Conservation (phyloP, 73 alveolate species). For the Tetrahymena malaccensis region DNA sequence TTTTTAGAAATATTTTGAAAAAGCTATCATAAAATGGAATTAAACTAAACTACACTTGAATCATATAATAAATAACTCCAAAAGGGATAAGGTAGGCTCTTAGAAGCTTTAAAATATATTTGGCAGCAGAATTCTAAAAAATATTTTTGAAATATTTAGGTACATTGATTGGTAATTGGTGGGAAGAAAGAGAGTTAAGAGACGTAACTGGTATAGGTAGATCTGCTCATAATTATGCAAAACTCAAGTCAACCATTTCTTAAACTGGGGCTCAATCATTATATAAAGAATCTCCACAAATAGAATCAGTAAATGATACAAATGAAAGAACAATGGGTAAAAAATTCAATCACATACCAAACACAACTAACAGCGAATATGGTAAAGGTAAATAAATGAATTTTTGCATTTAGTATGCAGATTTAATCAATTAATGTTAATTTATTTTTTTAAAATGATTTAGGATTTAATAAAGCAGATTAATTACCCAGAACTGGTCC, state of each 20-base stretch:
- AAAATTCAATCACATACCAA: conserved; percentile 30
- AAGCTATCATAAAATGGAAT: neutral
- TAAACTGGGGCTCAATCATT: neutral
- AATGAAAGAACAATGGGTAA: conserved; percentile 51
- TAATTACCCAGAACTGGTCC: neutral
- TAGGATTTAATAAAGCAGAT: neutral
- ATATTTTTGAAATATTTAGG: conserved; percentile 10
- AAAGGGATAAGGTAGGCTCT: neutral
- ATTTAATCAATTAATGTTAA: neutral
- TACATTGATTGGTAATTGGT: conserved; percentile 80
- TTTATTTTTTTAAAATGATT: neutral
- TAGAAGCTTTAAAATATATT: neutral
- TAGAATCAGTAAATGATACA: conserved; percentile 5
- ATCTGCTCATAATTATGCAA: conserved; percentile 5
- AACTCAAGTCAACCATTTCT: neutral
- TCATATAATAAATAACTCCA: neutral
- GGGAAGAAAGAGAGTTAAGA: conserved; percentile 73
- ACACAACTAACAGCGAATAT: conserved; percentile 40
- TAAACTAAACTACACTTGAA: neutral
- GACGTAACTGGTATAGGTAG: conserved; percentile 77
- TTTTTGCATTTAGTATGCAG: no score
- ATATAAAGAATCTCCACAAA: neutral
- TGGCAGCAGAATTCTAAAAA: neutral
- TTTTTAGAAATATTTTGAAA: neutral
- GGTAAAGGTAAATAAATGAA: conserved; percentile 16